Base-by-base conservation (phyloP, 1,284 basidiomycete genomes). In the Trichosporon inkin region DNA sequence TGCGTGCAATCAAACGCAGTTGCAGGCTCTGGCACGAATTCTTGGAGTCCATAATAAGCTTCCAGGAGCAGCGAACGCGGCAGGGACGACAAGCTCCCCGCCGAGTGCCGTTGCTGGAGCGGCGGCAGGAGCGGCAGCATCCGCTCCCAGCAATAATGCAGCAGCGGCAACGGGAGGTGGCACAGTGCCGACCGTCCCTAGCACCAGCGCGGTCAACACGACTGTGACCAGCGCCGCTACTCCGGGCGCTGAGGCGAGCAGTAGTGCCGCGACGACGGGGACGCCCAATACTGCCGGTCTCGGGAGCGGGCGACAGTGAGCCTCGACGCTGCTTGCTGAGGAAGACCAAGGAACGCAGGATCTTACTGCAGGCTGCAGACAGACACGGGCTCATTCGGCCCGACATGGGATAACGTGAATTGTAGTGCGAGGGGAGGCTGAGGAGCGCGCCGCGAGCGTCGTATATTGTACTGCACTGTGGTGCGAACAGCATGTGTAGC, bases 1-100 rank as follows among this genome's bases (percentile, higher is more conserved):
- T 13, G 61, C 62, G 38, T 73, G 71, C 37, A 64, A 62, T 2
- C 71, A 70, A 47, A 55, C 57, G 17, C 71, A 73, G 53, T 55
- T 73, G 38, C 58, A 68, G 38, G 61, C 64, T 10, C 61, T 73
- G 13, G 71, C 71, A 16, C 70, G 68, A 20, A 17, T 73, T n/a
- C 54, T 73, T 28, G 71, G 71, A 39, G 68, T 73, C 36, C 62
- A 59, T 34, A 55, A 56, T n/a, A 64, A 62, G 40, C 22, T 62
- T 44, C 55, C 65, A 14, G 52, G 44, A 7, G 57, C 61, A 7
- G 41, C 41, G n/a, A 14, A 7, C 28, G 24, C 52, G 17, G 22
- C 44, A 49, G 44, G 24, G 13, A 32, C 44, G 44, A 22, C 44
- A 10, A 16, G 24, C 7, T 10, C 44, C 16, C 10, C 22, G 6